Evolutionary conservation across 192 early-diverging fungal genomes (phyloP).

Genomic region (Rhizophlyctis rosea): DNA sequence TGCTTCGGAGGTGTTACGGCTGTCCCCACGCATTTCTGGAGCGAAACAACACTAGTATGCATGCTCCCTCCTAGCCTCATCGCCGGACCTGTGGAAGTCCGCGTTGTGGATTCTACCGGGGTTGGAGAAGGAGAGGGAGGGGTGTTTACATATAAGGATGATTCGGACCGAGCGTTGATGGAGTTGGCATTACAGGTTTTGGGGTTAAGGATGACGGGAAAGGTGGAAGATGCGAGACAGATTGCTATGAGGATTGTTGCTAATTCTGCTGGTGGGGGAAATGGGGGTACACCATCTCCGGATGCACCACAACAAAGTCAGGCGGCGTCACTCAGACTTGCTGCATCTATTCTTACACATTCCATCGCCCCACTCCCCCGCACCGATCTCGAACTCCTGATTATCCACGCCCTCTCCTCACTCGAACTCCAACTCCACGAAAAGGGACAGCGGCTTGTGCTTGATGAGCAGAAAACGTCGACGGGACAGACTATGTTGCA

Average conservation of each 20-base stretch:
- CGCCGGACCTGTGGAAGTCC: conserved; percentile 67
- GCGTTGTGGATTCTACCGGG: conserved; percentile 36
- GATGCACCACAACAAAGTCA: background rate
- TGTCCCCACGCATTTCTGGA: conserved; percentile 72
- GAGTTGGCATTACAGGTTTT: conserved; percentile 87
- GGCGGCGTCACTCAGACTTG: background rate
- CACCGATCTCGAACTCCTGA: conserved; percentile 15
- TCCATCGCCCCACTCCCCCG: background rate
- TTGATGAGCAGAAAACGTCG: background rate
- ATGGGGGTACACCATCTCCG: background rate
- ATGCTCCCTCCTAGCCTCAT: conserved; percentile 72
- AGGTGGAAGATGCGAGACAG: conserved; percentile 69
- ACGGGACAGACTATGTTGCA: conserved; percentile 30
- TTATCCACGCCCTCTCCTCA: conserved; percentile 10
- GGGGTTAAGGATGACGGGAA: conserved; percentile 79
- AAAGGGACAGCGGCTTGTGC: background rate
- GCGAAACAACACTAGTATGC: conserved; percentile 76
- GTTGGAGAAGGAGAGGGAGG: conserved; percentile 9
- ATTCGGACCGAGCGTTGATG: conserved; percentile 85
- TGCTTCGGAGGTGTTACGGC: conserved; percentile 79
- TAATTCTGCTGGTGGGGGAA: conserved; percentile 23
- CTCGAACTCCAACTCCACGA: background rate
- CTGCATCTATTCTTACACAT: background rate
- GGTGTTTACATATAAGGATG: conserved; percentile 52
- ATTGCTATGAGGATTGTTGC: conserved; percentile 69